These are phyloP conservation scores for Tetracentron sinense DNA, from an alignment of 164 flowering plant genomes.

Conservation along the genomic window DNA sequence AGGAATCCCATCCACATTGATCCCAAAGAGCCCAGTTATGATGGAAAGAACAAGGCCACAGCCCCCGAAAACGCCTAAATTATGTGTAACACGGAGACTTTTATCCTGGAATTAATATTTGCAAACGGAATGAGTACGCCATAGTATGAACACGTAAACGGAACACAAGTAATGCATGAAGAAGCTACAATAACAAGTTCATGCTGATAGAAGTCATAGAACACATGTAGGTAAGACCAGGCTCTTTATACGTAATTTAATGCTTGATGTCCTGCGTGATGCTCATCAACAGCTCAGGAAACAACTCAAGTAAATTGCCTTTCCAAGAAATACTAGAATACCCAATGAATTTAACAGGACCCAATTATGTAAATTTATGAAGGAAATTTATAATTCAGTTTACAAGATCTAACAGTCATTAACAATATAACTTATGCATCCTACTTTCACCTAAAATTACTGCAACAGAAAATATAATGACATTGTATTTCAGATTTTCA, in stretches of 20 bases:
- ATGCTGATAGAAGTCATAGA: neutral
- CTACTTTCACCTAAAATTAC: neutral
- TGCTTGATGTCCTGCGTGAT: no score
- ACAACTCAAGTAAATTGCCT: no score
- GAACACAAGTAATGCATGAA: neutral
- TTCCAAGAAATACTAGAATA: no score
- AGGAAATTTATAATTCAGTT: no score
- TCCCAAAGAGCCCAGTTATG: slow-evolving; percentile 87
- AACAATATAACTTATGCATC: no score
- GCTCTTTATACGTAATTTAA: no score
- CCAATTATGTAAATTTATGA: no score
- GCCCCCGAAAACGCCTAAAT: slow-evolving; percentile 86
- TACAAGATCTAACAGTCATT: no score
- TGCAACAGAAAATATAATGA: neutral
- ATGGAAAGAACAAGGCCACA: slow-evolving; percentile 85
- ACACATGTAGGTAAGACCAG: no score
- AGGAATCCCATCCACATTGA: slow-evolving; percentile 95
- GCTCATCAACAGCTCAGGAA: no score
- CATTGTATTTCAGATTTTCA: neutral
- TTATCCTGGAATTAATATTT: slow-evolving; percentile 49
- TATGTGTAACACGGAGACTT: slow-evolving; percentile 85
- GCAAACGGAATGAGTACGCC: neutral
- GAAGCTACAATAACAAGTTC: neutral
- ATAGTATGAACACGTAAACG: neutral
- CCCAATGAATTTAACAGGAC: no score